These are phyloP conservation scores for Exophiala oligosperma DNA, from an alignment of 2,329 filamentous ascomycete genomes.

Conservation along the genomic window DNA sequence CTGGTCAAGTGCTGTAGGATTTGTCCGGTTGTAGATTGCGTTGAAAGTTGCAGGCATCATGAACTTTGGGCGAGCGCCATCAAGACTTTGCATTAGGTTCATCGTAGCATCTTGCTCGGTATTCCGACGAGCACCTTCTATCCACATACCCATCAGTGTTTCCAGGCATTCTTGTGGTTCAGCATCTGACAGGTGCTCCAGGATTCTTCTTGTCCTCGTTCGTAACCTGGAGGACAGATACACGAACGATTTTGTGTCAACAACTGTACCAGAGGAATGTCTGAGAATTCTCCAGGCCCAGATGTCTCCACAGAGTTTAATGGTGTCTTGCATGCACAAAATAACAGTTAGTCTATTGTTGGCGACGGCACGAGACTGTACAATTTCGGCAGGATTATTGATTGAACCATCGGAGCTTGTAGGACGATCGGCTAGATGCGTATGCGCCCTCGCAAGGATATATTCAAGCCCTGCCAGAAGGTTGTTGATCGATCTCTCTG, in stretches of 20 bases:
- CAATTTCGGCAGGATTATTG: slow-evolving; percentile 60
- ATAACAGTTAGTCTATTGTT: slow-evolving; percentile 92
- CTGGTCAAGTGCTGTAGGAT: slow-evolving; percentile 75
- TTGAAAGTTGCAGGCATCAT: slow-evolving; percentile 94
- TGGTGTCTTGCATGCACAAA: slow-evolving; percentile 94
- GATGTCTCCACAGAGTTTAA: slow-evolving; percentile 86
- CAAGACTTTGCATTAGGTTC: slow-evolving; percentile 83
- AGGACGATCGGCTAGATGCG: slow-evolving; percentile 62
- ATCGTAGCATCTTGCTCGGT: slow-evolving; percentile 64
- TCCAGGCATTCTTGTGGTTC: slow-evolving; percentile 93
- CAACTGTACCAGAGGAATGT: slow-evolving; percentile 56
- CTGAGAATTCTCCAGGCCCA: slow-evolving; percentile 87
- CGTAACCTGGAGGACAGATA: slow-evolving; percentile 91
- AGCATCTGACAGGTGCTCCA: slow-evolving; percentile 90
- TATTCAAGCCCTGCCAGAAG: slow-evolving; percentile 92
- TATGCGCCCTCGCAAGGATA: slow-evolving; percentile 82
- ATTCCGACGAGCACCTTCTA: slow-evolving; percentile 46
- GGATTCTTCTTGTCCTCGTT: slow-evolving; percentile 79
- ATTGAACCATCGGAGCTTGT: slow-evolving; percentile 9
- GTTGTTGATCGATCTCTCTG: slow-evolving; percentile 59
- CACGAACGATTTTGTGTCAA: slow-evolving; percentile 77
- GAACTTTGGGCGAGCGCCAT: slow-evolving; percentile 86
- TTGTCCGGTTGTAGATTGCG: slow-evolving; percentile 91
- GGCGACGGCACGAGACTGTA: slow-evolving; percentile 77
- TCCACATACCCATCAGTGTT: slow-evolving; percentile 85